These are phyloP conservation scores for Penicillium nordicum DNA, from an alignment of 2,329 filamentous ascomycete genomes.

Conservation along the genomic window DNA sequence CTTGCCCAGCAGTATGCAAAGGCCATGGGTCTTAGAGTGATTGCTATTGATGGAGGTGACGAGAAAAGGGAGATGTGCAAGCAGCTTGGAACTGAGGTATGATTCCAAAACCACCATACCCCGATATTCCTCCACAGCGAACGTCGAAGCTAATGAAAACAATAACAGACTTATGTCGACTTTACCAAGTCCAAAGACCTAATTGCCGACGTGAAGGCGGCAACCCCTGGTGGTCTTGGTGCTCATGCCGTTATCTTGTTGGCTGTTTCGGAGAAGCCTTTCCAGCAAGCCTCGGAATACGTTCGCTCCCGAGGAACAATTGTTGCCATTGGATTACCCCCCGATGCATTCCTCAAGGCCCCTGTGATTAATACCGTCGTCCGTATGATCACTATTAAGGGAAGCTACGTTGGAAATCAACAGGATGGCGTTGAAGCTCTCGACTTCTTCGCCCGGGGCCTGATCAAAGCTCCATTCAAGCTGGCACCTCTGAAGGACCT, in stretches of 20 bases:
- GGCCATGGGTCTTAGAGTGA: conserved; percentile 77
- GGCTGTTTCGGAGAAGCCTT: conserved; percentile 80
- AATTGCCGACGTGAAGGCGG: conserved; percentile 73
- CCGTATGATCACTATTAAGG: conserved; percentile 84
- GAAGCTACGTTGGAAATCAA: conserved; percentile 86
- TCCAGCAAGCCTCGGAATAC: conserved; percentile 86
- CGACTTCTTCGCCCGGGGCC: conserved; percentile 75
- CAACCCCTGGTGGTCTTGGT: conserved; percentile 67
- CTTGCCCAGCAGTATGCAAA: conserved; percentile 84
- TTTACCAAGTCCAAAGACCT: conserved; percentile 71
- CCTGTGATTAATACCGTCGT: conserved; percentile 83
- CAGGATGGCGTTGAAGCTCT: conserved; percentile 81
- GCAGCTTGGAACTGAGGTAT: conserved; percentile 62
- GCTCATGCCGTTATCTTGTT: conserved; percentile 78
- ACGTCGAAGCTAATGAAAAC: background rate
- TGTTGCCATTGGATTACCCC: conserved; percentile 81
- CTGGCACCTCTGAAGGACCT: conserved; percentile 74
- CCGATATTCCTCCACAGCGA: background rate
- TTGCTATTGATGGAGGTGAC: conserved; percentile 77
- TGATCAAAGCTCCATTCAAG: conserved; percentile 83
- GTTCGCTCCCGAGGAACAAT: conserved; percentile 76
- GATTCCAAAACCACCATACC: background rate
- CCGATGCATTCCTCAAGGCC: conserved; percentile 66
- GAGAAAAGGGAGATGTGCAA: conserved; percentile 70
- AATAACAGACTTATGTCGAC: conserved; percentile 62